Evolutionary conservation across 345 rosid species (phyloP).

Genomic region (Balakata baccata): DNA sequence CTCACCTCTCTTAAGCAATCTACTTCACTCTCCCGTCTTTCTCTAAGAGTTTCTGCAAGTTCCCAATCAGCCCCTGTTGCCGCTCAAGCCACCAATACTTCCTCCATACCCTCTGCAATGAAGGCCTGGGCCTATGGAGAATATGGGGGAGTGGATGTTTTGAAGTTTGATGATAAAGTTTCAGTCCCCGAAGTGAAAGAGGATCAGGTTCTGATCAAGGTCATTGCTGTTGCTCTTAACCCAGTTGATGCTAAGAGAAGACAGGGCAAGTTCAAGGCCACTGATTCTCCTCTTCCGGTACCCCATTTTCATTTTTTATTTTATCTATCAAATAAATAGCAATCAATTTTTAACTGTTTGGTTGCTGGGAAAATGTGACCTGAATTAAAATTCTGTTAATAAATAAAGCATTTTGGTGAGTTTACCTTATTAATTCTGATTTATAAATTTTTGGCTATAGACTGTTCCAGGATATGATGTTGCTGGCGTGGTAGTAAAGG

Average conservation of each 20-base stretch:
- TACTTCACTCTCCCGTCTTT: too few relatives aligned
- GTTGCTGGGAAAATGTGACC: not conserved
- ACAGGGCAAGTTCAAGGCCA: conserved; percentile 92
- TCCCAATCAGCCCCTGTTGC: conserved; percentile 52
- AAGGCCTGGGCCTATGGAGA: conserved; percentile 81
- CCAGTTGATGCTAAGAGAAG: conserved; percentile 85
- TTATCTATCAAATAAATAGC: conserved; percentile 4
- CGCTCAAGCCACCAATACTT: conserved; percentile 30
- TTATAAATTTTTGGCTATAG: conserved; percentile 39
- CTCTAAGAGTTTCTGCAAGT: not conserved
- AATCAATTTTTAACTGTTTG: too few relatives aligned
- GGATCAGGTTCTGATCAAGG: conserved; percentile 83
- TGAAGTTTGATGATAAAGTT: conserved; percentile 67
- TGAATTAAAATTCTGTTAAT: not conserved
- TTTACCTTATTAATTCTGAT: not conserved
- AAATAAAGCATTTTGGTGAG: not conserved
- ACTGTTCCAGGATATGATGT: conserved; percentile 97
- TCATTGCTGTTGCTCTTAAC: conserved; percentile 82
- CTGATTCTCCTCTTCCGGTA: conserved; percentile 92
- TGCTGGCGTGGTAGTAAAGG: conserved; percentile 80
- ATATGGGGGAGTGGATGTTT: conserved; percentile 78
- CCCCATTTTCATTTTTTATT: not conserved
- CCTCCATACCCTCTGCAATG: conserved; percentile 60
- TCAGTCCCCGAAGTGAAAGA: conserved; percentile 72
- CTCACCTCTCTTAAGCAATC: too few relatives aligned